Base-by-base conservation (phyloP, 352 stramenopile genomes). In the Paralagenidium karlingii region DNA sequence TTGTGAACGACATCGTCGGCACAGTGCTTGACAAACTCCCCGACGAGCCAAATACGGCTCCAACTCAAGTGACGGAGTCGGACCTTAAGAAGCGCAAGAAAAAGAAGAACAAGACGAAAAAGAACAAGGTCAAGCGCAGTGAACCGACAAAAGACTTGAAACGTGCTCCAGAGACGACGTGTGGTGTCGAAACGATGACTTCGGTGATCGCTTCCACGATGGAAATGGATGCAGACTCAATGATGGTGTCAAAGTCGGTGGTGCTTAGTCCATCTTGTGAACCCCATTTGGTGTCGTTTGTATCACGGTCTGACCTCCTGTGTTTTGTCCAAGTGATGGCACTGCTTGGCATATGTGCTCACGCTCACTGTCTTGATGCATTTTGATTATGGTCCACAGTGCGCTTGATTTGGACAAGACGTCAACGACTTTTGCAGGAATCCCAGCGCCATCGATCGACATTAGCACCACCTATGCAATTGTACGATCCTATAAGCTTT, bases 1-100 rank as follows among this genome's bases (percentile, higher is more conserved):
- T 76, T 5, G 31, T 83, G 16, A 24, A 45, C 8, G 40, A 55
- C 10, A 43, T 82, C n/a, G 70, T 85, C 38, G 49, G 64, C 8
- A 20, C 27, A 5, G 57, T 65, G 15, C 44, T 73, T 11, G 37
- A 25, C 8, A 26, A 49, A 19, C 21, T 50, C 3, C 12, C 22
- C 11, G 27, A 34, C n/a, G 21, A 24, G 11, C 18, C 22, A 21
- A 21, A 21, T 12, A 30, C 31, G 16, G 19, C 16, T 18, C 38
- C 47, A 41, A 20, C 18, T 45, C 3, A 58, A 45, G 38, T 40
- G 53, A 18, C 22, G 30, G 9, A 63, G n/a, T n/a, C n/a, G n/a
- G n/a, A n/a, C n/a, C n/a, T n/a, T n/a, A n/a, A 63, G 32, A 58
- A 58, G 25, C 40, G 51, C 3, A 46, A 46, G 2, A 59, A 59